Percentiles rank a stretch among this genome's conserved stretches.
phyloP scores from a whole-genome alignment of 495 filamentous ascomycete species.

The Hyaloscypha finlandica region DNA sequence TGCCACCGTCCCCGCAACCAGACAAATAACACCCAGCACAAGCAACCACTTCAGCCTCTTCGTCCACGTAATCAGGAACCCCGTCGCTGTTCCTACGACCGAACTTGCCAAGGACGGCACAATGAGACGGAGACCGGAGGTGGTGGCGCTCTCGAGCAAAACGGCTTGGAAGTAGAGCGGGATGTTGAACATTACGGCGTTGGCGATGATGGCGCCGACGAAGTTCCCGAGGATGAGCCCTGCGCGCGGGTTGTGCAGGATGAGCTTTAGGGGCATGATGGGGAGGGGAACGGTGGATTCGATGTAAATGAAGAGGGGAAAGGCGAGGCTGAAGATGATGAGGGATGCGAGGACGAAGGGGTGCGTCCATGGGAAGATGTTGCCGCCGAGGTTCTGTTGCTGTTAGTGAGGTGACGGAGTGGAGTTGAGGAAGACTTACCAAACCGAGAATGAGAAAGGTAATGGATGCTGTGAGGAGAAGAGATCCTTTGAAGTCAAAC shows the following conservation, averaged over 20 bases:
- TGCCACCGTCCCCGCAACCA: conserved; percentile 55
- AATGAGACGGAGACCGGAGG: conserved; percentile 70
- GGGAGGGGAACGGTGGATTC: conserved; percentile 62
- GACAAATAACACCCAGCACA: conserved; percentile 54
- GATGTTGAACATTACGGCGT: conserved; percentile 75
- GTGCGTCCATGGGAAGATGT: conserved; percentile 71
- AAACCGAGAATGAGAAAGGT: conserved; percentile 72
- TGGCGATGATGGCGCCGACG: conserved; percentile 62
- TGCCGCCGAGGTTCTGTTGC: conserved; percentile 69
- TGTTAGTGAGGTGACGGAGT: conserved; percentile 27
- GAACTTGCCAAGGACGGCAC: conserved; percentile 61
- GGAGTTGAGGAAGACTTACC: conserved; percentile 36
- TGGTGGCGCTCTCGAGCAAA: conserved; percentile 68
- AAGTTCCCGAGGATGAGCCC: conserved; percentile 72
- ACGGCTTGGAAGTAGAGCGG: conserved; percentile 83
- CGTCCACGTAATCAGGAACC: conserved; percentile 70
- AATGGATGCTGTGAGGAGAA: conserved; percentile 62
- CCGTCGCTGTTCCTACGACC: conserved; percentile 59
- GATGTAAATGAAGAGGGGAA: conserved; percentile 60
- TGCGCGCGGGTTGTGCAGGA: conserved; percentile 60
- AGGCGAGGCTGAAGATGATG: conserved; percentile 53
- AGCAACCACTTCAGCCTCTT: conserved; percentile 65
- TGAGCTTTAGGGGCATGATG: conserved; percentile 69
- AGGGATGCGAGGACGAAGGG: conserved; percentile 68
- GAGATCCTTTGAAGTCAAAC: conserved; percentile 69